Base-by-base conservation (phyloP, 2,329 filamentous ascomycete genomes). In the Fusarium proliferatum region DNA sequence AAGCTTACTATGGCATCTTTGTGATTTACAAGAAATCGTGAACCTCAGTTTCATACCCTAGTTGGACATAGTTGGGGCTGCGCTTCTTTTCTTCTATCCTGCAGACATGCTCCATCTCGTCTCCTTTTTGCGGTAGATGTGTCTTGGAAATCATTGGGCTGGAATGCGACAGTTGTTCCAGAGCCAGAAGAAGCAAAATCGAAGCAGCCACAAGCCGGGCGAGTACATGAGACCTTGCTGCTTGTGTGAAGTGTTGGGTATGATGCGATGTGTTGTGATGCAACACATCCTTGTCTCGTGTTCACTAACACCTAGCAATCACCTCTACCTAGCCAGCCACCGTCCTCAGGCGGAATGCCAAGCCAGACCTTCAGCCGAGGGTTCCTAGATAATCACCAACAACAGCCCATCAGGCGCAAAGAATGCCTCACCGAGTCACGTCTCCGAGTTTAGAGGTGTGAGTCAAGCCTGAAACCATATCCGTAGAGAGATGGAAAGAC, bases 241-340 rank as follows among this genome's bases (percentile, higher is more conserved):
- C 57, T 33, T 60, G 58, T 58, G 69, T 43, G 19, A 69, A 33
- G 49, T 61, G 51, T 56, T 73, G 69, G 66, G 62, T 77, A 56
- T 58, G 52, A 72, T 74, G 64, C 41, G 39, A 61, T 71, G 53
- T 55, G 65, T 64, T 59, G 61, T 73, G 73, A 74, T 76, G 73
- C 61, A 71, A 65, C 61, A 67, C 61, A 63, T 51, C 60, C 62
- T 60, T 74, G 70, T 74, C 63, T 73, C 52, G 63, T 74, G 52
- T 59, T 63, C 64, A 68, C 67, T 61, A 69, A 26, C 64, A 56
- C 41, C 23, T 30, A 23, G 48, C 55, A 56, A 59, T 63, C 52
- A 59, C 49, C 38, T 36, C 41, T 28, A 49, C 39, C 34, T 48
- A 36, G 23, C 52, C 41, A 70, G 57, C 62, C 60, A 72, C 62